Conservation (phyloP, 768 basidiomycete genomes). For the Leccinum ochraceum region DNA sequence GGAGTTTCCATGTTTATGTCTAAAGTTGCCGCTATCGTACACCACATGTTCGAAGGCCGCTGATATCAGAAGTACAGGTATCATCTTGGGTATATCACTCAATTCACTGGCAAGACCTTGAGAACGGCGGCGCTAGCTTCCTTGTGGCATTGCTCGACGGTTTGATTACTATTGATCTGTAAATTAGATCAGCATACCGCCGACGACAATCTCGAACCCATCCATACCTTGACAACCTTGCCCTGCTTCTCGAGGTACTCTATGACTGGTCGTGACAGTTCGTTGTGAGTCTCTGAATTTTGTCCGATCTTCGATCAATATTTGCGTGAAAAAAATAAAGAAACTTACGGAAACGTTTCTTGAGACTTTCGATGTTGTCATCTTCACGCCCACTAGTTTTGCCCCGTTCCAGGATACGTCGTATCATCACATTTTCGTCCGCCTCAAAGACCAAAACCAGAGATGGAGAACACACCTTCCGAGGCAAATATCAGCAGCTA, state of each 20-base stretch:
- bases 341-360: conserved; percentile 88
- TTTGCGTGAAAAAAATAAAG: background rate
- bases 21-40: conserved; percentile 25
- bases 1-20: conserved; percentile 49
- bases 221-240: conserved; percentile 76
- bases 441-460: conserved; percentile 86
- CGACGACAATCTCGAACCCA: background rate
- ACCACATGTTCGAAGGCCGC: background rate
- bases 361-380: conserved; percentile 91
- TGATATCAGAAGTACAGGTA: background rate
- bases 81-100: conserved; percentile 12
- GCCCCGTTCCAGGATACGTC: conserved; percentile 82
- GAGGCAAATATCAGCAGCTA: conserved; percentile 1
- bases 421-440: conserved; percentile 83
- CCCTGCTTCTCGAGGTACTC: conserved; percentile 64
- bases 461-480: conserved; percentile 77
- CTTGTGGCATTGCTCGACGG: conserved; percentile 71
- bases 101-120: conserved; percentile 40
- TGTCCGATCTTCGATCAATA: conserved; percentile 1
- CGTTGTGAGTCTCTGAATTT: conserved; percentile 72
- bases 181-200: background rate
- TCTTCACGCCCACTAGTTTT: conserved; percentile 96
- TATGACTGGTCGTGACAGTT: conserved; percentile 92
- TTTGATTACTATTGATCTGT: conserved; percentile 68
- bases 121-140: conserved; percentile 56